Conservation (phyloP, 495 filamentous ascomycete species). For the Xylaria palmicola region DNA sequence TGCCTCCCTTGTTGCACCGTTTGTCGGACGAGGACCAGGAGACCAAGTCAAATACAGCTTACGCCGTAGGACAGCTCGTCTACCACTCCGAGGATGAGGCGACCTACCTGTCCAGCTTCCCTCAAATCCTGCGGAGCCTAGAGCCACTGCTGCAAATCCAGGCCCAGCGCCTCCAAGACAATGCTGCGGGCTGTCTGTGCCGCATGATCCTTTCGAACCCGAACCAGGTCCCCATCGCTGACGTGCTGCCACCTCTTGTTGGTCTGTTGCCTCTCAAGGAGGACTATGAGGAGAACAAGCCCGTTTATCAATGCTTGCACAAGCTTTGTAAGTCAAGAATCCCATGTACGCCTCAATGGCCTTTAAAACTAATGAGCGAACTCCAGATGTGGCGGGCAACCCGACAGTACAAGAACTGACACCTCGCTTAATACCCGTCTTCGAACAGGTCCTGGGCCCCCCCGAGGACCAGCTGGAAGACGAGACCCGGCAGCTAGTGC, state of each 20-base stretch:
- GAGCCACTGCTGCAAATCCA: constrained; percentile 77
- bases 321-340: constrained; percentile 67
- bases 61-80: constrained; percentile 80
- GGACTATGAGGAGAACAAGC: constrained; percentile 95
- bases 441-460: constrained; percentile 74
- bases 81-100: constrained; percentile 71
- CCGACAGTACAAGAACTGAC: constrained; percentile 74
- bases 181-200: constrained; percentile 87
- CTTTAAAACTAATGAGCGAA: constrained; percentile 20
- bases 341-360: neutral
- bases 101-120: constrained; percentile 70
- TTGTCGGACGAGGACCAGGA: constrained; percentile 86
- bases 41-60: constrained; percentile 92
- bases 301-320: constrained; percentile 83
- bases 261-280: constrained; percentile 83
- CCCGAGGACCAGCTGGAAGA: constrained; percentile 83
- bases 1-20: constrained; percentile 82
- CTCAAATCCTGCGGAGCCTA: constrained; percentile 73
- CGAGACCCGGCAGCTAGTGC: constrained; percentile 60
- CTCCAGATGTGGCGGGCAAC: constrained; percentile 67
- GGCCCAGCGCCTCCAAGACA: constrained; percentile 81
- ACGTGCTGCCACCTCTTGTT: constrained; percentile 79
- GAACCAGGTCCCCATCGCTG: constrained; percentile 70
- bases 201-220: constrained; percentile 88
- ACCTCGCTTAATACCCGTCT: constrained; percentile 71